Evolutionary conservation across 1,284 basidiomycete species (phyloP).

Genomic region (Bondarzewia mesenterica): DNA sequence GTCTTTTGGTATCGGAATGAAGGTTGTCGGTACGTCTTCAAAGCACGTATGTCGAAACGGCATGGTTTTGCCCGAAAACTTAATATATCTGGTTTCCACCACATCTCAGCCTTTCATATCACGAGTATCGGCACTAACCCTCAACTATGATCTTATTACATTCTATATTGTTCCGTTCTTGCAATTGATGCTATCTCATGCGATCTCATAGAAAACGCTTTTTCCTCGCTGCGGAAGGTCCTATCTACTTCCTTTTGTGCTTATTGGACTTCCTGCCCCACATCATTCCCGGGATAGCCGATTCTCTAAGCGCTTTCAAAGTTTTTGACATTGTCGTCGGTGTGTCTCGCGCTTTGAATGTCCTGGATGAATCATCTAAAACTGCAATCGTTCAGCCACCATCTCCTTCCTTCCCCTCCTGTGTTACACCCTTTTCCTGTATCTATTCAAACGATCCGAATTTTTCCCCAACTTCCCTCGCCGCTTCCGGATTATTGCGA

Average conservation of each 20-base stretch:
- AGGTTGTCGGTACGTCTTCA: no score
- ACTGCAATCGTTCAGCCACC: slow-evolving; percentile 28
- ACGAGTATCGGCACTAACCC: no score
- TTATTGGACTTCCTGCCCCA: slow-evolving; percentile 55
- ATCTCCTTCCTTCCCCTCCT: slow-evolving; percentile 50
- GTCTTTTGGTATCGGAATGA: no score
- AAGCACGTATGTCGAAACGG: no score
- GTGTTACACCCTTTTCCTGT: slow-evolving; percentile 47
- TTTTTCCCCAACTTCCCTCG: slow-evolving; percentile 46
- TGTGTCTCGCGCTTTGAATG: slow-evolving; percentile 21
- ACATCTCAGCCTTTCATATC: no score
- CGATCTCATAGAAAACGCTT: slow-evolving; percentile 37
- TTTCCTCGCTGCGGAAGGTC: slow-evolving; percentile 53
- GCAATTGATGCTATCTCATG: background rate
- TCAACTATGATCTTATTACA: no score
- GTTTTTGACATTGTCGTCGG: slow-evolving; percentile 37
- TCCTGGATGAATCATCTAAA: background rate
- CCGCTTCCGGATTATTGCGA: slow-evolving; percentile 36
- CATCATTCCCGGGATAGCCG: slow-evolving; percentile 39
- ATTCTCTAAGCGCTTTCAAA: slow-evolving; percentile 28
- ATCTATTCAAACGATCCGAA: slow-evolving; percentile 37
- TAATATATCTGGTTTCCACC: no score
- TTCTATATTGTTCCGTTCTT: no score
- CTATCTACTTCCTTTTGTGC: slow-evolving; percentile 49
- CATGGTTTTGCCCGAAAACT: no score